Percentiles rank a stretch among this genome's conserved stretches.
Evolutionary conservation across 306 rosid species (phyloP).

Genomic region (Aeschynomene evenia): DNA sequence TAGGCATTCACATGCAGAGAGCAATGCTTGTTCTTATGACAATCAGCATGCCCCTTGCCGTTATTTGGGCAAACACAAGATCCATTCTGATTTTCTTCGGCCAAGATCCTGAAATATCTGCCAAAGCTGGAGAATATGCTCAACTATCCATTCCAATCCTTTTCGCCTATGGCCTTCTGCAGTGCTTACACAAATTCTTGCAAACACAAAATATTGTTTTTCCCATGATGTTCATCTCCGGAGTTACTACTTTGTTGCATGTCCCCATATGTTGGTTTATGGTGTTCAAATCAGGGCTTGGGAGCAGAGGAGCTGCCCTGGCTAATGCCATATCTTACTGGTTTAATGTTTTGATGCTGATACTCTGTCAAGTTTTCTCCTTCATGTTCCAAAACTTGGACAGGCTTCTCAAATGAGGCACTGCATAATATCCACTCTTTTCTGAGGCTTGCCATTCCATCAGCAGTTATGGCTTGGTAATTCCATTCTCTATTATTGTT

Average conservation of each 20-base stretch:
- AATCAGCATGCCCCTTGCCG: constrained; percentile 45
- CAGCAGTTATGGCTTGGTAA: constrained; percentile 75
- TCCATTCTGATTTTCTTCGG: constrained; percentile 40
- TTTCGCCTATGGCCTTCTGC: constrained; percentile 50
- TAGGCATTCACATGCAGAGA: constrained; percentile 60
- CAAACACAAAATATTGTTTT: constrained; percentile 62
- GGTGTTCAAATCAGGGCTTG: constrained; percentile 56
- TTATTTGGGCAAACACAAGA: constrained; percentile 53
- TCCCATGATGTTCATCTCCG: constrained; percentile 58
- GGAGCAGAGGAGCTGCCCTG: constrained; percentile 58
- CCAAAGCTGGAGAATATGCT: constrained; percentile 58
- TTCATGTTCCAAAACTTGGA: constrained; percentile 52
- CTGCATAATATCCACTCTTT: constrained; percentile 40
- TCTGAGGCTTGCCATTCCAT: constrained; percentile 64
- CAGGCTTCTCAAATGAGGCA: constrained; percentile 52
- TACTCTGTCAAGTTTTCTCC: constrained; percentile 57
- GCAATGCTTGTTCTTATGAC: constrained; percentile 50
- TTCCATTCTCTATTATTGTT: constrained; percentile 10
- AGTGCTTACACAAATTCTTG: constrained; percentile 51
- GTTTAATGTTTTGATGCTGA: constrained; percentile 49
- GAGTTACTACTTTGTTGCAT: constrained; percentile 45
- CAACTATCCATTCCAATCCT: constrained; percentile 48
- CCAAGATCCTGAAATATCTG: constrained; percentile 56
- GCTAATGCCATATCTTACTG: constrained; percentile 54
- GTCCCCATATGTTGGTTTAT: constrained; percentile 44